These are phyloP conservation scores for Xylaria sp. DNA, from an alignment of 2,329 filamentous ascomycete species.

Conservation along the genomic window DNA sequence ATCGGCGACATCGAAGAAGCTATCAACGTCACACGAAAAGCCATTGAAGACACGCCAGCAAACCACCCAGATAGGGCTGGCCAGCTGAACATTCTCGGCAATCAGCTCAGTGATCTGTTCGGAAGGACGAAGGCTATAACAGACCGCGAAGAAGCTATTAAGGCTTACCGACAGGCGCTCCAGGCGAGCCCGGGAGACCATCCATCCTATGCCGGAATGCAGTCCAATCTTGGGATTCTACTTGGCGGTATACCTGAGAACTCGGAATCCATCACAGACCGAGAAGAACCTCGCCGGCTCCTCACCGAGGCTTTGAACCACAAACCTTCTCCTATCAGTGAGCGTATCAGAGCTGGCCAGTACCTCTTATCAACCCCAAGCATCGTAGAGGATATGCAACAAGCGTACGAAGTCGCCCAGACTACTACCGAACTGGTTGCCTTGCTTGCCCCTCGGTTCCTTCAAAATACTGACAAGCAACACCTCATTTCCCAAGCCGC, in stretches of 20 bases:
- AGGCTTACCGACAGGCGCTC: background rate
- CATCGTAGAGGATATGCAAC: constrained; percentile 4
- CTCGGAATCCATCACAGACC: background rate
- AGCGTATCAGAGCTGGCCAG: background rate
- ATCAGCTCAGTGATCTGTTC: background rate
- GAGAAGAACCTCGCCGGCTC: background rate
- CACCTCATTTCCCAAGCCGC: constrained; percentile 13
- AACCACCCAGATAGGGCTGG: too few relatives aligned
- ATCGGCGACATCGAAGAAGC: too few relatives aligned
- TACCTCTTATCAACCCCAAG: too few relatives aligned
- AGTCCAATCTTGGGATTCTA: background rate
- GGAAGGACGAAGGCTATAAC: background rate
- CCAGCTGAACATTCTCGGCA: background rate
- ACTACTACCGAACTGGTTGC: constrained; percentile 19
- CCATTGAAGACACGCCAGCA: too few relatives aligned
- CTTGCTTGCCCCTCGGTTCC: constrained; percentile 12
- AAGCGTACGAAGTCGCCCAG: constrained; percentile 15
- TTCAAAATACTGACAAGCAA: constrained; percentile 28
- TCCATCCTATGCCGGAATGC: background rate
- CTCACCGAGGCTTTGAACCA: background rate
- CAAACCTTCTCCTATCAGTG: background rate
- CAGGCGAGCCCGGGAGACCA: background rate
- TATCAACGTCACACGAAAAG: too few relatives aligned
- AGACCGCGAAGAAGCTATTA: constrained; percentile 2
- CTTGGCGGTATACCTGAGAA: background rate